Conservation (phyloP, 2,329 filamentous ascomycete species). For the Colletotrichum lentis region DNA sequence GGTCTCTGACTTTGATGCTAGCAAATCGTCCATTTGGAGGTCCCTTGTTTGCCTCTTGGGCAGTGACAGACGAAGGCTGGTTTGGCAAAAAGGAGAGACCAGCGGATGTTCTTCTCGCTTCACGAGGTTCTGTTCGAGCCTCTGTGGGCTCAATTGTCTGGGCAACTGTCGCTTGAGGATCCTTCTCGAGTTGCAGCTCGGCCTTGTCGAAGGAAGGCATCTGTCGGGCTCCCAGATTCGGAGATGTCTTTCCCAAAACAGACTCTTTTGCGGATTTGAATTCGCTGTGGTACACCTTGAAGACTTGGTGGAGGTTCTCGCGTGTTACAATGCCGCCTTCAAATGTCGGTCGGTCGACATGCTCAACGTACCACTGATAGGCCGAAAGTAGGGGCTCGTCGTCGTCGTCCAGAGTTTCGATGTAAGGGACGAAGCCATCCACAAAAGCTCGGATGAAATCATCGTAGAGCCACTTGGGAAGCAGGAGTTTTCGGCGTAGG, state of each 20-base stretch:
- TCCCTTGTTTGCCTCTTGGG: neutral
- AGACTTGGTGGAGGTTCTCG: constrained; percentile 48
- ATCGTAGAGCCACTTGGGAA: constrained; percentile 59
- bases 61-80: neutral
- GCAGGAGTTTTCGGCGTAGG: constrained; percentile 45
- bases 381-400: constrained; percentile 47
- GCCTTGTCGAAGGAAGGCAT: neutral
- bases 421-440: constrained; percentile 54
- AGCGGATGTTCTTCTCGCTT: neutral
- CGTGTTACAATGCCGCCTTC: constrained; percentile 46
- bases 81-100: neutral
- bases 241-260: neutral
- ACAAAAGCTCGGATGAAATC: constrained; percentile 60
- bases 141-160: neutral
- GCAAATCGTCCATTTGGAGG: neutral
- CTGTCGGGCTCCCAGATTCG: neutral
- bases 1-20: neutral
- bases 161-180: neutral
- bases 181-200: neutral
- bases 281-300: constrained; percentile 48
- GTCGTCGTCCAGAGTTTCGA: constrained; percentile 41
- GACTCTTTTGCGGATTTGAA: constrained; percentile 32
- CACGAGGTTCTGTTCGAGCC: neutral
- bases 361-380: constrained; percentile 53
- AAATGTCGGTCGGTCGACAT: constrained; percentile 41